phyloP scores from a whole-genome alignment of 768 basidiomycete genomes.

The Mycena rosella region DNA sequence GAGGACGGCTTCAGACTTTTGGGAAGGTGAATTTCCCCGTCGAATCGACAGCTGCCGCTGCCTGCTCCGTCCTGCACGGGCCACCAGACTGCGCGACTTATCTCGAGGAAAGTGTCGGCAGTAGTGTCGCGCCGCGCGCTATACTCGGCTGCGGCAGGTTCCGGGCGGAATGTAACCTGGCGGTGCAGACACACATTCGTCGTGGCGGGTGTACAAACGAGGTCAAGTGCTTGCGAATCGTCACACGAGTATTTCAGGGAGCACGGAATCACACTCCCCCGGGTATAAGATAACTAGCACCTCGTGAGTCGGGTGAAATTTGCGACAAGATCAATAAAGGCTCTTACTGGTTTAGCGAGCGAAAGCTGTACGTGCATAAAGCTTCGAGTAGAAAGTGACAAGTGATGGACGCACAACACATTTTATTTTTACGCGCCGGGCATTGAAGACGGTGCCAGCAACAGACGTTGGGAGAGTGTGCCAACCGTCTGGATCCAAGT shows the following conservation, averaged over 20 bases:
- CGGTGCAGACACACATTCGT: slow-evolving; percentile 32
- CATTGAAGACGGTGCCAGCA: slow-evolving; percentile 39
- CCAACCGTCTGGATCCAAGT: slow-evolving; percentile 54
- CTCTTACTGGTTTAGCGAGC: slow-evolving; percentile 51
- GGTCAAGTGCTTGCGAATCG: slow-evolving; percentile 32
- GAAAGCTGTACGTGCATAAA: slow-evolving; percentile 42
- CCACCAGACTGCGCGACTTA: slow-evolving; percentile 37
- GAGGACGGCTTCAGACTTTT: slow-evolving; percentile 37
- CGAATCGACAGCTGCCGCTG: slow-evolving; percentile 20
- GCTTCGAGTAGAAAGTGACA: not conserved
- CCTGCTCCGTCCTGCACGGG: slow-evolving; percentile 25
- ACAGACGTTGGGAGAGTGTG: slow-evolving; percentile 38
- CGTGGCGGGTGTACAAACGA: slow-evolving; percentile 33
- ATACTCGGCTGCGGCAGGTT: slow-evolving; percentile 18
- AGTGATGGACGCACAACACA: slow-evolving; percentile 42
- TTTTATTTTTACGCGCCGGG: slow-evolving; percentile 42
- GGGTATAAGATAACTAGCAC: slow-evolving; percentile 34
- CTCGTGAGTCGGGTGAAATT: not conserved
- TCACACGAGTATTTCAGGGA: slow-evolving; percentile 30
- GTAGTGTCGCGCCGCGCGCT: not conserved
- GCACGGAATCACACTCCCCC: slow-evolving; percentile 34
- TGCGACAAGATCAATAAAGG: not conserved
- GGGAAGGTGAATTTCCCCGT: slow-evolving; percentile 38
- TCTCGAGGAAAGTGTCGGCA: slow-evolving; percentile 26
- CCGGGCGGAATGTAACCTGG: slow-evolving; percentile 11